phyloP scores from a whole-genome alignment of 2,329 filamentous ascomycete species.

The Talaromyces sp. region DNA sequence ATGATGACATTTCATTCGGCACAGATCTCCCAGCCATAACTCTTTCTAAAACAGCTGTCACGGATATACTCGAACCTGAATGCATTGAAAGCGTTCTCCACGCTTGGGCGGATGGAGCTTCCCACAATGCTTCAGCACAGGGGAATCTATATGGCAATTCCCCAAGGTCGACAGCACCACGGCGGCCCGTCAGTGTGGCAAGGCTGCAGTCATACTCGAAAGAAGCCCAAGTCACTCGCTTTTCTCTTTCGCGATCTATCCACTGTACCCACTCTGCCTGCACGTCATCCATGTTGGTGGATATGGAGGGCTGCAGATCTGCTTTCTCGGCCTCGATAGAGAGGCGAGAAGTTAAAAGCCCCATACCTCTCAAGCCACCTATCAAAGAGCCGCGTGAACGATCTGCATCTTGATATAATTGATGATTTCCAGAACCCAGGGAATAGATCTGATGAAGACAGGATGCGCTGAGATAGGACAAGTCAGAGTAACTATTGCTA shows the following conservation, averaged over 20 bases:
- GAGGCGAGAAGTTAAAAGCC: constrained; percentile 6
- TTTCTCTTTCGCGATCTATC: constrained; percentile 9
- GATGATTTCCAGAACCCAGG: constrained; percentile 8
- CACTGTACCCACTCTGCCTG: constrained; percentile 11
- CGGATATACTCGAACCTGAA: constrained; percentile 1
- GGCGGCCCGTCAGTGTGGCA: constrained; percentile 4
- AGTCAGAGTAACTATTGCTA: constrained; percentile 10
- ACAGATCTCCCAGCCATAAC: not conserved
- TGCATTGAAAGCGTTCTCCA: constrained; percentile 10
- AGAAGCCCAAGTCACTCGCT: constrained; percentile 8
- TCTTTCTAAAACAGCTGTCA: not conserved
- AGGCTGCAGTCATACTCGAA: constrained; percentile 16
- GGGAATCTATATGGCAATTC: constrained; percentile 10
- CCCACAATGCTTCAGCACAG: constrained; percentile 12
- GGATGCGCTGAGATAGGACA: constrained; percentile 9
- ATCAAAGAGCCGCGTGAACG: constrained; percentile 2
- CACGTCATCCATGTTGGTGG: not conserved
- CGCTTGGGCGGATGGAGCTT: constrained; percentile 11
- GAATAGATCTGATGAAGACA: constrained; percentile 15
- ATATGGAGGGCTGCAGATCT: not conserved
- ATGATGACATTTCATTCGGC: constrained; percentile 8
- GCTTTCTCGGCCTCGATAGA: not conserved
- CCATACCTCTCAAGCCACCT: constrained; percentile 6
- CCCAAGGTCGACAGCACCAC: constrained; percentile 11
- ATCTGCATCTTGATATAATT: constrained; percentile 13